phyloP scores from a whole-genome alignment of 768 basidiomycete genomes.

The Russula brevipes region DNA sequence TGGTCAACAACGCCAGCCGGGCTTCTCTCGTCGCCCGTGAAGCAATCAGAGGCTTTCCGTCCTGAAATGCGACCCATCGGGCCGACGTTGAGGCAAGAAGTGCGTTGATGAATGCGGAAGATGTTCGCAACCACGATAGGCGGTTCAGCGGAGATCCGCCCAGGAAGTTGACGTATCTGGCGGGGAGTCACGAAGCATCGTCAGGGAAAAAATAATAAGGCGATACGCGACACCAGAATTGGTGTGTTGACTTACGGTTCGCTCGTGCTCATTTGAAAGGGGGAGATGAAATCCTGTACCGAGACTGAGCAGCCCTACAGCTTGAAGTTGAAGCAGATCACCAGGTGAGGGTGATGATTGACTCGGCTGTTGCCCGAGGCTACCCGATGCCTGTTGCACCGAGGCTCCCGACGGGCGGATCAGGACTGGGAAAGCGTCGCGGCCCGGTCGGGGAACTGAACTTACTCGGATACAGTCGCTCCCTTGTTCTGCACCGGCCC shows the following conservation, averaged over 20 bases:
- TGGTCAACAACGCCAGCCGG: slow-evolving; percentile 51
- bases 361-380: slow-evolving; percentile 10
- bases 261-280: slow-evolving; percentile 21
- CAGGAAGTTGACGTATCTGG: slow-evolving; percentile 46
- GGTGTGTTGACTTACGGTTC: slow-evolving; percentile 19
- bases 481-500: not conserved
- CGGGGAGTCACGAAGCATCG: slow-evolving; percentile 9
- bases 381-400: not conserved
- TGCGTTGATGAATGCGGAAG: slow-evolving; percentile 69
- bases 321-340: too few relatives aligned
- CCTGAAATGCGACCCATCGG: slow-evolving; percentile 74
- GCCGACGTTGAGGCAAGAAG: slow-evolving; percentile 55
- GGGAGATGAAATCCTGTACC: not conserved
- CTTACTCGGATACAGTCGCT: slow-evolving; percentile 3
- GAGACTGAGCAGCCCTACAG: too few relatives aligned
- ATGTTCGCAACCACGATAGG: slow-evolving; percentile 74
- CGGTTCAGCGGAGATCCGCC: slow-evolving; percentile 72
- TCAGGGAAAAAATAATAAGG: slow-evolving; percentile 8
- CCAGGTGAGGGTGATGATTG: too few relatives aligned
- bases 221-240: slow-evolving; percentile 3
- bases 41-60: slow-evolving; percentile 60
- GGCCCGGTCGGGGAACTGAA: slow-evolving; percentile 13
- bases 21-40: slow-evolving; percentile 33
- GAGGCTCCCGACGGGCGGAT: slow-evolving; percentile 9
- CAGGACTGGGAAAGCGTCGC: slow-evolving; percentile 1